A percentile compares a stretch with the other conserved stretches of the same genome.
These are phyloP conservation scores for Fusarium sp. DNA, from an alignment of 2,329 filamentous ascomycete genomes.

Conservation along the genomic window DNA sequence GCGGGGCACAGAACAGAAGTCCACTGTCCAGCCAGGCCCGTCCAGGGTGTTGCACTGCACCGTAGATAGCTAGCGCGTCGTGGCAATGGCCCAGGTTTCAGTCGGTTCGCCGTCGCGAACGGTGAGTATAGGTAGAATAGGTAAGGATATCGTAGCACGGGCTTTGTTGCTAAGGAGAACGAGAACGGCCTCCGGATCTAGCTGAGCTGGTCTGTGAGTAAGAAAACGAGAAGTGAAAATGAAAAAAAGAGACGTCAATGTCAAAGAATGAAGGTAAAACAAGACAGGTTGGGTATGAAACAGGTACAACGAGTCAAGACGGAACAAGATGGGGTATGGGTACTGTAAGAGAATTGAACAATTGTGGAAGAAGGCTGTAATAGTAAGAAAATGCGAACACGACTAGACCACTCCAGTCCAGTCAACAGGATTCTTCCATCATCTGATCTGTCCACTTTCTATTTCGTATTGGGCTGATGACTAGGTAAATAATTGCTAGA, in stretches of 20 bases:
- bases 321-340: conserved; percentile 5
- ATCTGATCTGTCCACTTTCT: conserved; percentile 41
- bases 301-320: conserved; percentile 28
- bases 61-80: conserved; percentile 41
- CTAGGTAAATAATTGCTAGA: conserved; percentile 20
- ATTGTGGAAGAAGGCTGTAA: conserved; percentile 22
- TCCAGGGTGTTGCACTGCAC: conserved; percentile 22
- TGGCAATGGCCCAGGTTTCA: conserved; percentile 49
- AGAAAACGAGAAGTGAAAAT: conserved; percentile 12
- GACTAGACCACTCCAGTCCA: neutral
- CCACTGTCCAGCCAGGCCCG: neutral
- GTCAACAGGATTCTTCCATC: conserved; percentile 24
- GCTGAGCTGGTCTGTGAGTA: conserved; percentile 25
- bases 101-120: conserved; percentile 48
- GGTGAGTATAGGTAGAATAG: conserved; percentile 46
- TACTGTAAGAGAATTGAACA: neutral
- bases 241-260: conserved; percentile 13
- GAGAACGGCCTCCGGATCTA: conserved; percentile 12
- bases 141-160: conserved; percentile 43
- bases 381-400: neutral
- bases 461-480: conserved; percentile 39
- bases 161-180: conserved; percentile 24
- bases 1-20: conserved; percentile 44
- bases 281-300: conserved; percentile 40
- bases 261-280: conserved; percentile 24